A percentile compares a stretch with the other conserved stretches of the same genome.
These are phyloP conservation scores for Gonium pectorale DNA, from an alignment of 139 green algal genomes.

Conservation along the genomic window DNA sequence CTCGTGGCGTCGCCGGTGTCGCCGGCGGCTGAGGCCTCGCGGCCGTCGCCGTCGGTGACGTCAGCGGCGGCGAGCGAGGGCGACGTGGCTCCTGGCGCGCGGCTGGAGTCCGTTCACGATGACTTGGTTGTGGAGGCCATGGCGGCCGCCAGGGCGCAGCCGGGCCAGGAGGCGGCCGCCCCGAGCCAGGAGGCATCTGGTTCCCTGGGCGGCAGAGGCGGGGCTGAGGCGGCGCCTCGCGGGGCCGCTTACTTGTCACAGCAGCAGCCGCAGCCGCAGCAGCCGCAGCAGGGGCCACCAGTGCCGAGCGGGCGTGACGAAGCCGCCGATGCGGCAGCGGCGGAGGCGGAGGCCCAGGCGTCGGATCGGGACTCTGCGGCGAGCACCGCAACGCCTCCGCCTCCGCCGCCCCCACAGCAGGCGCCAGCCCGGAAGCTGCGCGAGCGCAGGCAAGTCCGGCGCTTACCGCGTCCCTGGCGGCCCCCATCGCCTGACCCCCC, in stretches of 20 bases:
- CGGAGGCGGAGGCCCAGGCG: background rate
- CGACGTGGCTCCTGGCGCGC: background rate
- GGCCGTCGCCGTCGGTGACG: background rate
- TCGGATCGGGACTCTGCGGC: background rate
- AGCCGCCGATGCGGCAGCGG: background rate
- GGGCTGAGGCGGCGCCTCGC: too few relatives aligned
- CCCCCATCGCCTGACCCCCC: too few relatives aligned
- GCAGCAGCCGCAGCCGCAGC: background rate
- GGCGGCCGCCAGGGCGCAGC: background rate
- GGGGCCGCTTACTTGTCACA: too few relatives aligned
- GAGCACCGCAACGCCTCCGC: background rate
- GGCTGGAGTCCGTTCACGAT: slow-evolving; percentile 28
- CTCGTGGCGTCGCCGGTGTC: background rate
- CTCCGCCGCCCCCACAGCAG: background rate
- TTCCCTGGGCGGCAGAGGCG: background rate
- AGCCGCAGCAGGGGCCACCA: background rate
- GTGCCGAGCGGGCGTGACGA: background rate
- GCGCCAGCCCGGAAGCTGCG: slow-evolving; percentile 42
- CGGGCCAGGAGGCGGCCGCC: background rate
- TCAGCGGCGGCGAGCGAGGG: background rate
- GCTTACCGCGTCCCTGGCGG: background rate
- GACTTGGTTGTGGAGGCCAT: slow-evolving; percentile 40
- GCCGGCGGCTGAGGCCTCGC: background rate
- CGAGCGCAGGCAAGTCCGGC: slow-evolving; percentile 62
- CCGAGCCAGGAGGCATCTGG: background rate